Percentiles rank a stretch among this genome's conserved stretches.
phyloP scores from a whole-genome alignment of 2,329 filamentous ascomycete species.

The Xylaria digitata region DNA sequence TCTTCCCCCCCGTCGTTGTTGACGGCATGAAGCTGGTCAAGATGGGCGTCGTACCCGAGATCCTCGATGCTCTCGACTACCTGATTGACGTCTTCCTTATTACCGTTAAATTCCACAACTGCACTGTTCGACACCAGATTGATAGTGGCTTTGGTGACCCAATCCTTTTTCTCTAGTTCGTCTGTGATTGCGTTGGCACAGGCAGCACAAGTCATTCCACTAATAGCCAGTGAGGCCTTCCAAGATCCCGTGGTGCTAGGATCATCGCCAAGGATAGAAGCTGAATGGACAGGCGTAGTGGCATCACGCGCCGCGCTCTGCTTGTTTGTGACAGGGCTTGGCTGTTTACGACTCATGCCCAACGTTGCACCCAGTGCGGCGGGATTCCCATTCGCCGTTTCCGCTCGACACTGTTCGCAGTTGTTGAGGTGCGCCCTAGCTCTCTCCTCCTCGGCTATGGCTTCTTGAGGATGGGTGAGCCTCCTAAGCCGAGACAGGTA shows the following conservation, averaged over 20 bases:
- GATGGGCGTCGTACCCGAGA: constrained; percentile 72
- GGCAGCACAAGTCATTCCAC: constrained; percentile 79
- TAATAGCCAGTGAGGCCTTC: constrained; percentile 63
- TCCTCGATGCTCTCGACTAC: constrained; percentile 68
- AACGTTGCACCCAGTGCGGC: constrained; percentile 15
- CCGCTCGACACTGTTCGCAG: constrained; percentile 56
- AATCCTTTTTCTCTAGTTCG: constrained; percentile 67
- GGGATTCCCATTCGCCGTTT: constrained; percentile 31
- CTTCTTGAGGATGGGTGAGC: constrained; percentile 33
- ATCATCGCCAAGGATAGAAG: constrained; percentile 29
- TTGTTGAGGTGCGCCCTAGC: constrained; percentile 55
- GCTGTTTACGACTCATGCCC: constrained; percentile 20
- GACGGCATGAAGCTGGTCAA: constrained; percentile 62
- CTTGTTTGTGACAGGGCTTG: constrained; percentile 49
- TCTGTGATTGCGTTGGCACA: constrained; percentile 73
- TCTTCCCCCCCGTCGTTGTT: constrained; percentile 43
- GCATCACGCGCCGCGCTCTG: constrained; percentile 58
- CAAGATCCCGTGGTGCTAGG: constrained; percentile 36
- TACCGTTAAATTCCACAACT: constrained; percentile 65
- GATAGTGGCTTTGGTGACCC: constrained; percentile 68
- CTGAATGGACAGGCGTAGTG: constrained; percentile 37
- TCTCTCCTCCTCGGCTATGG: constrained; percentile 39
- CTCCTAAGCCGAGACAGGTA: constrained; percentile 30
- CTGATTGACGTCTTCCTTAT: constrained; percentile 56
- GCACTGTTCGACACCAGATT: constrained; percentile 77